Conservation (phyloP, 176 grass and related monocot species). For the Paspalum vaginatum region DNA sequence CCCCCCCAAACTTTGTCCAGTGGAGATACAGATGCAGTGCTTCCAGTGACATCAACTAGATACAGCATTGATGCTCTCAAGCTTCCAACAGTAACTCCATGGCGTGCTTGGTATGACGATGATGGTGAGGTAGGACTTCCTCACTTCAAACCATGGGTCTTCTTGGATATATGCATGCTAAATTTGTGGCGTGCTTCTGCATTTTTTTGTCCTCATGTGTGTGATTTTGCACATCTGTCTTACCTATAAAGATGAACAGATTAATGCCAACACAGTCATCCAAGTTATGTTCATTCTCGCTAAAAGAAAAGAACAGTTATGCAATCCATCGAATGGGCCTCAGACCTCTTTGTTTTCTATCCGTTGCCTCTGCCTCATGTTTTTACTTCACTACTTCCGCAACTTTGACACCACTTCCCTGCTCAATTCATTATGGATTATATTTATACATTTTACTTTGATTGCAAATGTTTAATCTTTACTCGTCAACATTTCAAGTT, state of each 20-base stretch:
- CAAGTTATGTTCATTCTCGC: slow-evolving; percentile 4
- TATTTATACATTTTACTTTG: slow-evolving; percentile 5
- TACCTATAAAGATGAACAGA: neutral
- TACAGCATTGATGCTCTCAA: slow-evolving; percentile 87
- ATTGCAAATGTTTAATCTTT: neutral
- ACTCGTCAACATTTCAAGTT: neutral
- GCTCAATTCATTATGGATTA: neutral
- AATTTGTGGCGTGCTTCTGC: slow-evolving; percentile 11
- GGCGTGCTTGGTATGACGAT: slow-evolving; percentile 88
- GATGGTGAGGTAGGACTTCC: slow-evolving; percentile 73
- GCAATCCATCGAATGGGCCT: neutral
- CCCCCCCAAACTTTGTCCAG: slow-evolving; percentile 49
- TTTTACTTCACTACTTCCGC: neutral
- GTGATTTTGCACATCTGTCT: slow-evolving; percentile 3
- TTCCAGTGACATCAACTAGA: slow-evolving; percentile 90
- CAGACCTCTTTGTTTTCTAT: neutral
- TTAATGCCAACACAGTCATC: neutral
- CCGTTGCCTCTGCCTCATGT: neutral
- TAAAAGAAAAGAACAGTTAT: slow-evolving; percentile 4
- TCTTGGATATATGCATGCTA: neutral
- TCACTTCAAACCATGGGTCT: slow-evolving; percentile 20
- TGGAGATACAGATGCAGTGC: slow-evolving; percentile 91
- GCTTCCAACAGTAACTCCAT: slow-evolving; percentile 80
- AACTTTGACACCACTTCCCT: neutral
- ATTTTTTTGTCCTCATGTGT: slow-evolving; percentile 17